Percentiles rank a stretch among this genome's conserved stretches.
Evolutionary conservation across 1,284 basidiomycete genomes (phyloP).

Genomic region (Austropuccinia psidii): DNA sequence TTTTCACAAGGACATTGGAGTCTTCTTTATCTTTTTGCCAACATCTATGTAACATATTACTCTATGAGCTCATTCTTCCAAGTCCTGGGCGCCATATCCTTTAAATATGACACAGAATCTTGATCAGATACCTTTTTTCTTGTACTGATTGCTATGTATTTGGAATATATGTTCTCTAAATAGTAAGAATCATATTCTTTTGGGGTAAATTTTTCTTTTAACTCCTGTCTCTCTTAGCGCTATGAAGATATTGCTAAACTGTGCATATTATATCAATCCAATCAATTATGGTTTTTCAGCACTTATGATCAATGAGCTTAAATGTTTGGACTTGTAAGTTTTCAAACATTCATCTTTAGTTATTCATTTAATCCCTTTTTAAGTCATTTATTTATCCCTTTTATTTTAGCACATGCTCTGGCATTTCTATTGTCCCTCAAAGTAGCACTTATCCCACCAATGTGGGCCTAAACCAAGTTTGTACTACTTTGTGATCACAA

Average conservation of each 20-base stretch:
- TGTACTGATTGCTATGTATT: slow-evolving; percentile 23
- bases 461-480: too few relatives aligned
- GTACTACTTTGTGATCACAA: too few relatives aligned
- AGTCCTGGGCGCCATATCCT: slow-evolving; percentile 49
- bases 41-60: slow-evolving; percentile 23
- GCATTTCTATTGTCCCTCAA: too few relatives aligned
- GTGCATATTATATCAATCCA: neutral
- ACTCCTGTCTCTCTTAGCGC: neutral
- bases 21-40: slow-evolving; percentile 52
- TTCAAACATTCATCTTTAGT: neutral
- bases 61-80: slow-evolving; percentile 49
- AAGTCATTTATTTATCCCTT: too few relatives aligned
- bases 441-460: too few relatives aligned
- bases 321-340: neutral
- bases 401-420: too few relatives aligned
- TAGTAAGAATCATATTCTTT: neutral
- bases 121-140: neutral
- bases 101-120: neutral
- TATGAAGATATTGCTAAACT: neutral
- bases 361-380: too few relatives aligned
- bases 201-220: neutral
- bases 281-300: neutral
- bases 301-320: neutral
- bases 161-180: slow-evolving; percentile 39
- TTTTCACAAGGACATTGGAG: slow-evolving; percentile 49